Evolutionary conservation across 1,139 yeast species (phyloP).

Genomic region (Tardiomyces depauwii): DNA sequence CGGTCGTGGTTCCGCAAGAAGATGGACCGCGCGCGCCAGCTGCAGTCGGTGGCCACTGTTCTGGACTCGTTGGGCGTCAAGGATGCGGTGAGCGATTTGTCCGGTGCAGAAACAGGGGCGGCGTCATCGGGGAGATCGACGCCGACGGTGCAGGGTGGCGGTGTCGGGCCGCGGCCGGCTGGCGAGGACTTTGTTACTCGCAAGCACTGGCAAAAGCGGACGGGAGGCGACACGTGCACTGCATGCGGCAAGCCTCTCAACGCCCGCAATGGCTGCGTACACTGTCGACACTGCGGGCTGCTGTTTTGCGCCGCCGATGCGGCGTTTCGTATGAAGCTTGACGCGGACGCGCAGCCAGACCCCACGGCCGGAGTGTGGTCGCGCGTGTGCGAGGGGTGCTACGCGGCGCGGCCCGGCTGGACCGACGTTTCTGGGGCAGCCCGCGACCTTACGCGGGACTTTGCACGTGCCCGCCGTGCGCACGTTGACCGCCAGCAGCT

Average conservation of each 20-base stretch:
- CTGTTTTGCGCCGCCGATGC: conserved; percentile 62
- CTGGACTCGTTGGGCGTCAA: background rate
- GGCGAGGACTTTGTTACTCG: conserved; percentile 19
- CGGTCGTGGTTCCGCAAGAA: conserved; percentile 30
- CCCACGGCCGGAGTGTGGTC: conserved; percentile 51
- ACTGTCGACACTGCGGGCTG: conserved; percentile 49
- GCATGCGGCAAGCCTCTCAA: conserved; percentile 22
- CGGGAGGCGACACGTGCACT: conserved; percentile 22
- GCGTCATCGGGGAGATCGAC: background rate
- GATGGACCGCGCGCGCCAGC: conserved; percentile 19
- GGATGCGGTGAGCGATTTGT: background rate
- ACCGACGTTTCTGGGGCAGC: conserved; percentile 28
- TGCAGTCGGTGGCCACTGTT: conserved; percentile 16
- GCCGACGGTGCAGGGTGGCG: background rate
- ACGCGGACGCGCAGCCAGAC: conserved; percentile 36
- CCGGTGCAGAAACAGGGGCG: background rate
- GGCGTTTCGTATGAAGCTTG: conserved; percentile 37
- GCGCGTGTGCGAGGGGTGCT: conserved; percentile 59
- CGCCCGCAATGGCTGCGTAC: conserved; percentile 20
- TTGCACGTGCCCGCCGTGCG: conserved; percentile 31
- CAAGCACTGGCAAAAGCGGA: conserved; percentile 54
- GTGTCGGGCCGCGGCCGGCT: too few species aligned
- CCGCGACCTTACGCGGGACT: conserved; percentile 38
- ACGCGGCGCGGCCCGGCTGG: conserved; percentile 43
- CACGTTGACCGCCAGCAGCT: conserved; percentile 33